Evolutionary conservation across 306 rosid species (phyloP).

Genomic region (Prunus salicina): DNA sequence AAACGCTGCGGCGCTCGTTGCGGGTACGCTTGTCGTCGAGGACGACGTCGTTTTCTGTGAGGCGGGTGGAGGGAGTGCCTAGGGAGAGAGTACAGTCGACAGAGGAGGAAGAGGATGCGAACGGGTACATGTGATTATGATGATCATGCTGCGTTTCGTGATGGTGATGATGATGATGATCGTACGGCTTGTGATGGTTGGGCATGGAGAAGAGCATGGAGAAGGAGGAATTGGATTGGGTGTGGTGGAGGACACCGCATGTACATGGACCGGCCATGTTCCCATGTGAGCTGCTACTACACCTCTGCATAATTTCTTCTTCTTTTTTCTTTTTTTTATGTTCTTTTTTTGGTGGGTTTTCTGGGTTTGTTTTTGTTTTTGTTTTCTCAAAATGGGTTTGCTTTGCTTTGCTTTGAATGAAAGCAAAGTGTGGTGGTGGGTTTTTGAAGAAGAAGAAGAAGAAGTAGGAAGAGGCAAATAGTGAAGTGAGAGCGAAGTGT

Average conservation of each 20-base stretch:
- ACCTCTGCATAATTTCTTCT: conserved; percentile 54
- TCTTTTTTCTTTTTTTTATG: background rate
- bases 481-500: conserved; percentile 11
- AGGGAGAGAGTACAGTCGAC: conserved; percentile 96
- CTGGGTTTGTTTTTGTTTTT: background rate
- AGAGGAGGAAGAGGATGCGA: conserved; percentile 44
- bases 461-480: conserved; percentile 6
- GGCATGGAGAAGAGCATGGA: conserved; percentile 64
- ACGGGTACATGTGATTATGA: conserved; percentile 28
- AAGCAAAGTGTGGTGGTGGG: background rate
- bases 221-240: conserved; percentile 60
- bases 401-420: background rate
- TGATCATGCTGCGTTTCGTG: conserved; percentile 7
- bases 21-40: background rate
- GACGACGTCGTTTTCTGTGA: conserved; percentile 35
- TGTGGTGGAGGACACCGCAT: conserved; percentile 43
- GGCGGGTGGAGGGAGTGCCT: conserved; percentile 83
- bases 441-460: background rate
- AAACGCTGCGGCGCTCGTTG: conserved; percentile 31
- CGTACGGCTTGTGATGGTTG: conserved; percentile 36
- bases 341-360: background rate
- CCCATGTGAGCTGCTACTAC: conserved; percentile 48
- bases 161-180: conserved; percentile 13
- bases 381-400: background rate
- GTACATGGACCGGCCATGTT: conserved; percentile 67